Evolutionary conservation across 306 rosid species (phyloP).

Genomic region (Prunus armeniaca): DNA sequence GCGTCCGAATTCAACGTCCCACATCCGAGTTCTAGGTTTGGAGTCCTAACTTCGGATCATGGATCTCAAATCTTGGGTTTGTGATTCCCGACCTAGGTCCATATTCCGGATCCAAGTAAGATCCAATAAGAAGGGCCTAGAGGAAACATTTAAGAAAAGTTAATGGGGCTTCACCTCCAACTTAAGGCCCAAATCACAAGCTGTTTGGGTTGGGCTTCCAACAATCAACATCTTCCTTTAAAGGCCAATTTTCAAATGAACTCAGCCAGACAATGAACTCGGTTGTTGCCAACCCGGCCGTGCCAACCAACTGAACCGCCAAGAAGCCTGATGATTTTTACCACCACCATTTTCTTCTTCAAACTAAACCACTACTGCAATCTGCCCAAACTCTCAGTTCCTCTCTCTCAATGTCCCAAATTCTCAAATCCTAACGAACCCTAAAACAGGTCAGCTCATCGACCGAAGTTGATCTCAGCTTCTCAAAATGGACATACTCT

Average conservation of each 20-base stretch:
- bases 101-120: too few species aligned
- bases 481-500: slow-evolving; percentile 78
- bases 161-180: neutral
- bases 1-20: too few species aligned
- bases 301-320: neutral
- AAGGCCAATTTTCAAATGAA: neutral
- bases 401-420: neutral
- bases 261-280: neutral
- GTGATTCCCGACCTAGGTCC: too few species aligned
- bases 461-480: neutral
- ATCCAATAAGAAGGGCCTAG: neutral
- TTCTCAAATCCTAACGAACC: neutral
- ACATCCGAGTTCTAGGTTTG: too few species aligned
- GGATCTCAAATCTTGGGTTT: too few species aligned
- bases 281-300: neutral
- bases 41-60: too few species aligned
- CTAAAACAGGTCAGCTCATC: neutral
- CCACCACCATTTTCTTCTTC: neutral
- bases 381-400: neutral
- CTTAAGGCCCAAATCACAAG: neutral
- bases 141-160: neutral
- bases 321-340: neutral
- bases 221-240: neutral
- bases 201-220: neutral
- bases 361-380: neutral